Percentiles rank a stretch among this genome's conserved stretches.
phyloP scores from a whole-genome alignment of 2,329 filamentous ascomycete genomes.

The Diaporthe humulicola region DNA sequence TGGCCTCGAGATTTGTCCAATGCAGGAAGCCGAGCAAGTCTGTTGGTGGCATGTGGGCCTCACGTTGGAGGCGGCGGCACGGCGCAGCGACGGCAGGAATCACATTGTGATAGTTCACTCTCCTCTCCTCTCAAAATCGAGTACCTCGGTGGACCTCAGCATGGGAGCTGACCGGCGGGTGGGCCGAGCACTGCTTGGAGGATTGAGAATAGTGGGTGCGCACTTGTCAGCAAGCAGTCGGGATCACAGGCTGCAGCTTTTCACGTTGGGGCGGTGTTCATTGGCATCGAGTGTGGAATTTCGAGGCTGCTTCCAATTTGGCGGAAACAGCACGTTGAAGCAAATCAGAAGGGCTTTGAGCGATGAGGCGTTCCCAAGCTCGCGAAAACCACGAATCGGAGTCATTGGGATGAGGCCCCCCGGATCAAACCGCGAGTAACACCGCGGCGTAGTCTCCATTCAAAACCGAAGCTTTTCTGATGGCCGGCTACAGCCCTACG shows the following conservation, averaged over 20 bases:
- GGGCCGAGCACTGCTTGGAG: background rate
- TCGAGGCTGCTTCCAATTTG: constrained; percentile 1
- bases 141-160: background rate
- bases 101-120: background rate
- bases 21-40: background rate
- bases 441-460: background rate
- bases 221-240: background rate
- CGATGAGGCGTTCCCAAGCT: background rate
- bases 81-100: constrained; percentile 9
- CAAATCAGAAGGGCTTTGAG: background rate
- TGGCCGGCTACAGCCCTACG: background rate
- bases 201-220: background rate
- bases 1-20: constrained; percentile 16
- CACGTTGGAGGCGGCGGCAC: background rate
- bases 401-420: background rate
- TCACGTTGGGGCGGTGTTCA: background rate
- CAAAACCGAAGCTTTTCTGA: background rate
- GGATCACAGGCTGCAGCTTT: background rate
- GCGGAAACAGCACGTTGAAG: too few species aligned
- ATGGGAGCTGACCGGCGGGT: background rate
- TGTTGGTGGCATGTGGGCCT: constrained; percentile 12
- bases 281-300: background rate
- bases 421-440: background rate
- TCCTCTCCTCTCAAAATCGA: background rate
- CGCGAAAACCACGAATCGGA: background rate